phyloP scores from a whole-genome alignment of 768 basidiomycete species.

The Lactarius hatsudake region DNA sequence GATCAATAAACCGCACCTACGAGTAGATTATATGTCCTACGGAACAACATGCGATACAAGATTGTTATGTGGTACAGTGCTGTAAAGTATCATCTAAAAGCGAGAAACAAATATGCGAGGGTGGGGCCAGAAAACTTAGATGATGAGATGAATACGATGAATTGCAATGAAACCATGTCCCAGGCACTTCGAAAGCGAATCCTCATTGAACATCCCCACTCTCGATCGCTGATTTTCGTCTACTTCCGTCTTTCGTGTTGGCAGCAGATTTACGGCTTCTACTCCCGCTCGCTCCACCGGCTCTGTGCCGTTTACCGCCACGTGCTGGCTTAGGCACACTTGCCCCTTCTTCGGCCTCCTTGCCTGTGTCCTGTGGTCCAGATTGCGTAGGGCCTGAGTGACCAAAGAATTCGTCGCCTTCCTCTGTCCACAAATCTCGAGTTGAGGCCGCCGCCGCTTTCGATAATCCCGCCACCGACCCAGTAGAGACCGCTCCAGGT shows the following conservation, averaged over 20 bases:
- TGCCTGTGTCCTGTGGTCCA: constrained; percentile 28
- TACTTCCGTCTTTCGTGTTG: constrained; percentile 21
- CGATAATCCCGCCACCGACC: constrained; percentile 36
- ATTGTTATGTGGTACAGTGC: constrained; percentile 25
- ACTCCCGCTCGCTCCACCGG: constrained; percentile 33
- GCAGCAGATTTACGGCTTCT: constrained; percentile 36
- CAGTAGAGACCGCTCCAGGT: constrained; percentile 37
- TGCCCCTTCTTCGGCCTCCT: constrained; percentile 29
- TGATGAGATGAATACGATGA: constrained; percentile 17
- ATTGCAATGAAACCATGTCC: constrained; percentile 16
- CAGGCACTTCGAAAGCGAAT: constrained; percentile 2
- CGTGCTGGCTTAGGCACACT: constrained; percentile 31
- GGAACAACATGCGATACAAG: constrained; percentile 24
- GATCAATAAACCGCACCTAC: constrained; percentile 3
- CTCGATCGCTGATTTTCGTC: constrained; percentile 29
- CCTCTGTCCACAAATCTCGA: constrained; percentile 81
- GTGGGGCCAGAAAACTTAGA: constrained; percentile 18
- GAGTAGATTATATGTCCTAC: constrained; percentile 30
- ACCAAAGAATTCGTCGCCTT: constrained; percentile 84
- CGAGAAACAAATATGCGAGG: constrained; percentile 19
- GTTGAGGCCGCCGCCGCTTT: constrained; percentile 39
- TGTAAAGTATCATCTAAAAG: constrained; percentile 24
- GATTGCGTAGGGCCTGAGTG: constrained; percentile 41
- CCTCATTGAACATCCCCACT: constrained; percentile 22
- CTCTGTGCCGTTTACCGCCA: constrained; percentile 38